Percentiles rank a stretch among this genome's conserved stretches.
These are phyloP conservation scores for Colletotrichum sp. DNA, from an alignment of 2,329 filamentous ascomycete genomes.

Conservation along the genomic window DNA sequence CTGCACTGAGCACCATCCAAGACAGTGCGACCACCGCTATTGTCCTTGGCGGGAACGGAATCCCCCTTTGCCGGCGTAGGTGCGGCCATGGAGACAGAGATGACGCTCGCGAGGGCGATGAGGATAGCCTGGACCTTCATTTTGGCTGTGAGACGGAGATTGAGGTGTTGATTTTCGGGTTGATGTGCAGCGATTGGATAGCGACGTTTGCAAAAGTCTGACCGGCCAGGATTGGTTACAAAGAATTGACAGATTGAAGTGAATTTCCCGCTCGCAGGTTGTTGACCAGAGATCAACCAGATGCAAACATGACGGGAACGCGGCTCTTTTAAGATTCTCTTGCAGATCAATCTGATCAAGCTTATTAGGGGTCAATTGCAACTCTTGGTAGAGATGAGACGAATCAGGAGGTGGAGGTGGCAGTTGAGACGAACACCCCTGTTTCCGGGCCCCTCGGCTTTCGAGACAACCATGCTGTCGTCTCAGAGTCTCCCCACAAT, in stretches of 20 bases:
- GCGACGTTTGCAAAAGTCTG: not conserved
- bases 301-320: not conserved
- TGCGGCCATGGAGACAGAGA: not conserved
- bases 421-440: conserved; percentile 9
- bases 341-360: not conserved
- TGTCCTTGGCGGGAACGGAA: not conserved
- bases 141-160: not conserved
- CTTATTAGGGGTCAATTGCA: not conserved
- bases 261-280: not conserved
- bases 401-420: not conserved
- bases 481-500: not conserved
- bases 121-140: not conserved
- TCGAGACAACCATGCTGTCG: not conserved
- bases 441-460: not conserved
- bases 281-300: not conserved
- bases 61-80: not conserved
- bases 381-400: not conserved
- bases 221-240: not conserved
- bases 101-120: not conserved
- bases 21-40: not conserved
- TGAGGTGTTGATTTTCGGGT: not conserved
- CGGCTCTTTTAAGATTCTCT: not conserved
- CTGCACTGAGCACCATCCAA: conserved; percentile 7
- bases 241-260: not conserved
- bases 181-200: not conserved